Conservation (phyloP, 768 basidiomycete species). For the Neoboletus brunneissimus region DNA sequence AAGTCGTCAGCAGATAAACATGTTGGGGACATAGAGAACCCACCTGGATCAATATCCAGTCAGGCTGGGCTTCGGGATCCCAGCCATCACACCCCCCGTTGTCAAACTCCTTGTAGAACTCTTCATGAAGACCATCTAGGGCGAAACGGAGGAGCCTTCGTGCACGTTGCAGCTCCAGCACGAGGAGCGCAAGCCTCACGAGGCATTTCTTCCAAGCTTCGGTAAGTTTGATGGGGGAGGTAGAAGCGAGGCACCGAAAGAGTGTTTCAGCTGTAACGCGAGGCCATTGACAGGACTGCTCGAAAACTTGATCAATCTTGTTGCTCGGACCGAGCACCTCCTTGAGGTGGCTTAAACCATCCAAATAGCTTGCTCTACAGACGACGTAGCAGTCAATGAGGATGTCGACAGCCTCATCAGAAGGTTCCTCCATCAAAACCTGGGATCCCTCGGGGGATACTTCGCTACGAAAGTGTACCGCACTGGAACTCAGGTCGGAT, state of each 20-base stretch:
- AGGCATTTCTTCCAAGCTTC: slow-evolving; percentile 30
- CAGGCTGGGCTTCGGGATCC: slow-evolving; percentile 25
- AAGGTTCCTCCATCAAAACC: not conserved
- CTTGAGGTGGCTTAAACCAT: not conserved
- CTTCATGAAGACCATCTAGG: slow-evolving; percentile 21
- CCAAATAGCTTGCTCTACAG: not conserved
- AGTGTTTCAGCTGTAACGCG: slow-evolving; percentile 28
- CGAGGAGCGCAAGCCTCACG: slow-evolving; percentile 21
- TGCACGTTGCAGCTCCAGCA: slow-evolving; percentile 35
- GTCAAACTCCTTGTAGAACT: slow-evolving; percentile 25
- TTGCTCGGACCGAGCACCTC: slow-evolving; percentile 10
- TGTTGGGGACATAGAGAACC: not conserved
- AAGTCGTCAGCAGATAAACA: not conserved
- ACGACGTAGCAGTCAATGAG: not conserved
- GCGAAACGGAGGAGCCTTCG: slow-evolving; percentile 31
- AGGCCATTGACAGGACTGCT: slow-evolving; percentile 36
- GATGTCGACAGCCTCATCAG: not conserved
- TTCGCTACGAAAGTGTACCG: not conserved
- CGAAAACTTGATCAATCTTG: slow-evolving; percentile 12
- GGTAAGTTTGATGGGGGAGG: slow-evolving; percentile 7
- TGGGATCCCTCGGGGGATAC: not conserved
- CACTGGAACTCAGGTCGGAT: not conserved
- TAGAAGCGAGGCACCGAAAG: slow-evolving; percentile 27
- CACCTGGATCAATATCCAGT: slow-evolving; percentile 47
- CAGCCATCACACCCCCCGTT: slow-evolving; percentile 20